phyloP scores from a whole-genome alignment of 139 green algal genomes.

The Chlorella sp. region DNA sequence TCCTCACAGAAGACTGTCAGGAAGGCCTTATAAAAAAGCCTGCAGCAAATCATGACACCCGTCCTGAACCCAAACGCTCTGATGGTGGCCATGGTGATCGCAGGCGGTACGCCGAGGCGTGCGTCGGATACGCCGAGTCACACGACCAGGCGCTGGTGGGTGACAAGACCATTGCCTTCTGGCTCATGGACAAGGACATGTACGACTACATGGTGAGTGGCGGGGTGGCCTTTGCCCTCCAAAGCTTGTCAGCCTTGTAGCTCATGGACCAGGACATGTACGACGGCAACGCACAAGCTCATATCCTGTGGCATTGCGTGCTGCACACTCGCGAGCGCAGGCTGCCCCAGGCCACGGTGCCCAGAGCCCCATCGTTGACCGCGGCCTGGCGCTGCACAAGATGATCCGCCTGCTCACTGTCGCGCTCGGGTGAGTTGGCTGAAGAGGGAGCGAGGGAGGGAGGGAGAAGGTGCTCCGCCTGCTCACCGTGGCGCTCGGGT shows the following conservation, averaged over 20 bases:
- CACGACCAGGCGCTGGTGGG: constrained; percentile 89
- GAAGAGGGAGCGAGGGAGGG: not conserved
- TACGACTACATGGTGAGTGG: constrained; percentile 89
- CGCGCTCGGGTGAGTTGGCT: constrained; percentile 11
- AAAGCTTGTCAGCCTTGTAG: too few species aligned
- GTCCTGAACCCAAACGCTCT: not conserved
- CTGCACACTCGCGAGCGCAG: too few species aligned
- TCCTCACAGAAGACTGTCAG: too few species aligned
- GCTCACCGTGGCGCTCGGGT: too few species aligned
- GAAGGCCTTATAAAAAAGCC: too few species aligned
- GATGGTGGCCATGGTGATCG: not conserved
- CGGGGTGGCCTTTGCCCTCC: too few species aligned
- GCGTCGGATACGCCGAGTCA: constrained; percentile 90
- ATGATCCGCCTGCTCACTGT: constrained; percentile 83
- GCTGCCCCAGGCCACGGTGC: constrained; percentile 19
- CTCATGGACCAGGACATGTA: too few species aligned
- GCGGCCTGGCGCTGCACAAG: constrained; percentile 98
- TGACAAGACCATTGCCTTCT: constrained; percentile 67
- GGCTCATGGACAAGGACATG: constrained; percentile 99
- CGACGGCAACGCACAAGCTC: too few species aligned
- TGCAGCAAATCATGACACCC: too few species aligned
- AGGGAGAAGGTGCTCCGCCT: not conserved
- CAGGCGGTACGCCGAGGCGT: constrained; percentile 79
- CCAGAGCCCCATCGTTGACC: constrained; percentile 59
- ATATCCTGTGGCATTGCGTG: too few species aligned